These are phyloP conservation scores for Eucalyptus cloeziana DNA, from an alignment of 345 rosid species.

Conservation along the genomic window DNA sequence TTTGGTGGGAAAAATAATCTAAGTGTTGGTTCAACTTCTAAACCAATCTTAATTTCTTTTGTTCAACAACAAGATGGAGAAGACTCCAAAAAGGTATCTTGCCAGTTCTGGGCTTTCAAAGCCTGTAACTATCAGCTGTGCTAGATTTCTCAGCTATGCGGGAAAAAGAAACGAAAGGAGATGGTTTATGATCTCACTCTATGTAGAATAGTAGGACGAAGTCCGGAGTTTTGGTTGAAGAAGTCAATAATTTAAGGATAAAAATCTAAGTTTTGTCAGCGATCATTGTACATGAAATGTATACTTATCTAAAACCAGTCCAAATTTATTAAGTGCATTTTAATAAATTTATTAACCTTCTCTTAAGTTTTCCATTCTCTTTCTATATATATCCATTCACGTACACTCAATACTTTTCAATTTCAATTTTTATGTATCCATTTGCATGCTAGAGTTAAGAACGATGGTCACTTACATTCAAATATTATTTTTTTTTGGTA, in stretches of 20 bases:
- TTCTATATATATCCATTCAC: background rate
- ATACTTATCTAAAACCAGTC: background rate
- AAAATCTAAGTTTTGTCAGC: background rate
- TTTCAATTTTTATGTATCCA: background rate
- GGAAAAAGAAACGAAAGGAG: background rate
- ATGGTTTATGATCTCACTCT: background rate
- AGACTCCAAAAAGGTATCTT: background rate
- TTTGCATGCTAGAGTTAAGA: background rate
- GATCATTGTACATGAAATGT: background rate
- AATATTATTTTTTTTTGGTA: background rate
- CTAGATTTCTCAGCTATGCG: background rate
- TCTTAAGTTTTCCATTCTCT: background rate
- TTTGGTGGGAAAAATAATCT: background rate
- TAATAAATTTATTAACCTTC: background rate
- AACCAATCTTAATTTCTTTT: background rate
- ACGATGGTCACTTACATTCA: background rate
- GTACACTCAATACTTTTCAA: background rate
- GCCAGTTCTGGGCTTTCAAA: background rate
- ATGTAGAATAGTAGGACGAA: background rate
- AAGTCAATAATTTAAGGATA: background rate
- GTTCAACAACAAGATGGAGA: background rate
- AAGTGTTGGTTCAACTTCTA: background rate
- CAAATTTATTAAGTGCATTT: background rate
- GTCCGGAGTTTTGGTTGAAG: background rate
- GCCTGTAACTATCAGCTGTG: background rate